phyloP scores from a whole-genome alignment of 2,329 filamentous ascomycete species.

The Metarhizium robertsii region DNA sequence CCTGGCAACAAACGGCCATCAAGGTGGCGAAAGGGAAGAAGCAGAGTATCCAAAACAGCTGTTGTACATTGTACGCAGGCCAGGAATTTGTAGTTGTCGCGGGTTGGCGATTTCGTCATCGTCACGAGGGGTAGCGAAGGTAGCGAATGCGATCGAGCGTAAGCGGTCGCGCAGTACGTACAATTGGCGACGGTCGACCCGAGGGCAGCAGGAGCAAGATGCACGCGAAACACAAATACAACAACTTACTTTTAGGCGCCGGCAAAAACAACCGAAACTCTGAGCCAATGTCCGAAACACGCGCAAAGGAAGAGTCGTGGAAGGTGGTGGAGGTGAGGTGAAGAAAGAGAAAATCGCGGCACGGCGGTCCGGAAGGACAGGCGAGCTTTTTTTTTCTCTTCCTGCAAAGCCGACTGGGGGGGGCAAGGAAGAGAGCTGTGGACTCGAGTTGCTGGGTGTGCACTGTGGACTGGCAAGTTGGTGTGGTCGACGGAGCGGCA shows the following conservation, averaged over 20 bases:
- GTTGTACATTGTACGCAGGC: background rate
- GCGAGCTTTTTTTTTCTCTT: constrained; percentile 24
- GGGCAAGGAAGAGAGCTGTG: constrained; percentile 9
- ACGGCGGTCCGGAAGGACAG: constrained; percentile 24
- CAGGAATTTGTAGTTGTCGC: background rate
- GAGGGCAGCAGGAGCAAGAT: background rate
- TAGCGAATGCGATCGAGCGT: constrained; percentile 6
- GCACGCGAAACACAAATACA: constrained; percentile 6
- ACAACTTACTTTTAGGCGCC: constrained; percentile 45
- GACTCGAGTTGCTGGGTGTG: background rate
- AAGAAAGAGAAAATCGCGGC: constrained; percentile 20
- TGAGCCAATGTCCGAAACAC: constrained; percentile 35
- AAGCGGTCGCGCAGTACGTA: background rate
- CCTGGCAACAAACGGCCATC: background rate
- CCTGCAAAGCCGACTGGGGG: constrained; percentile 8
- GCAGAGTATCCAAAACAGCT: background rate
- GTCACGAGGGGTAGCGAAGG: constrained; percentile 8
- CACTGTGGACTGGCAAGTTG: constrained; percentile 2
- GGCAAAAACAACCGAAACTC: constrained; percentile 37
- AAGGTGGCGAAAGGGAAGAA: background rate
- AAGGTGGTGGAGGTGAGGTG: constrained; percentile 23
- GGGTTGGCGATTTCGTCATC: constrained; percentile 7
- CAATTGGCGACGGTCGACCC: background rate
- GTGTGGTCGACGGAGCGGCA: background rate
- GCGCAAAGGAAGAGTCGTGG: constrained; percentile 37